Evolutionary conservation across 495 filamentous ascomycete genomes (phyloP).

Genomic region (Annulohypoxylon moriforme): DNA sequence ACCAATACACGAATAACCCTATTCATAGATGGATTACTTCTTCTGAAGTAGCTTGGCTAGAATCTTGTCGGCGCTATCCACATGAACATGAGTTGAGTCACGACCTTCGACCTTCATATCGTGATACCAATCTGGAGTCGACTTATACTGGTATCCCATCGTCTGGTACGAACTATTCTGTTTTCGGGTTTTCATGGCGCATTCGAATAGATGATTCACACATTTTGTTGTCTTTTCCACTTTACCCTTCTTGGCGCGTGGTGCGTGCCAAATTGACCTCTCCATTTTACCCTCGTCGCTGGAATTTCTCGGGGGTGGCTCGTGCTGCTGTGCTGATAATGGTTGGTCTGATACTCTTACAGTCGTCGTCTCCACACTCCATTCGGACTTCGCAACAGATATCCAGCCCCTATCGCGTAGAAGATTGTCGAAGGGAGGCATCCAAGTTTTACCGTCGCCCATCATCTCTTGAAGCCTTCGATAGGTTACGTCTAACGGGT

Average conservation of each 20-base stretch:
- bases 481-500: conserved; percentile 32
- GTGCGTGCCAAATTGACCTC: conserved; percentile 59
- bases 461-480: conserved; percentile 37
- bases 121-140: conserved; percentile 58
- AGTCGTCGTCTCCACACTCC: neutral
- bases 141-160: conserved; percentile 53
- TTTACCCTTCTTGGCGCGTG: conserved; percentile 40
- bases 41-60: conserved; percentile 31
- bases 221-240: conserved; percentile 49
- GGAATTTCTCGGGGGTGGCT: conserved; percentile 12
- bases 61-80: conserved; percentile 52
- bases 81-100: conserved; percentile 52
- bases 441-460: conserved; percentile 32
- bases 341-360: neutral
- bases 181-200: conserved; percentile 41
- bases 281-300: conserved; percentile 42
- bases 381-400: conserved; percentile 15
- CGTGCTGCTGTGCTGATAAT: neutral
- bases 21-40: neutral
- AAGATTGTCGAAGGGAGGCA: conserved; percentile 46
- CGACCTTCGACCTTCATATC: conserved; percentile 56
- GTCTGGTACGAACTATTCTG: conserved; percentile 15
- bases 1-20: neutral
- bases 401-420: conserved; percentile 43
- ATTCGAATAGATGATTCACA: conserved; percentile 55